A percentile compares a stretch with the other conserved stretches of the same genome.
phyloP scores from a whole-genome alignment of 202 grass and related monocot genomes.

The Sporobolus alterniflorus region DNA sequence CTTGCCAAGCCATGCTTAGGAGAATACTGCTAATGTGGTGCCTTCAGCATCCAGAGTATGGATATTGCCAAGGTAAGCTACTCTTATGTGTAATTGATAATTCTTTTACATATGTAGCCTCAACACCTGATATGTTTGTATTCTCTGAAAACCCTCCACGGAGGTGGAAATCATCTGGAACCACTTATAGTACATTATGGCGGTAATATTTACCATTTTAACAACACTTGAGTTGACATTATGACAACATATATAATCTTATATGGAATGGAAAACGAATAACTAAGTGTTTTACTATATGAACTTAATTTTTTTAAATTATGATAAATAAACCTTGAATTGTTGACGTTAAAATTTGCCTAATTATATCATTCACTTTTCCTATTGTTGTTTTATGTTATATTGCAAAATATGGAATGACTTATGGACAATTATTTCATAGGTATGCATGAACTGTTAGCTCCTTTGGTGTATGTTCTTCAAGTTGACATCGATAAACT shows the following conservation, averaged over 20 bases:
- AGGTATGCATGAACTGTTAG: constrained; percentile 99
- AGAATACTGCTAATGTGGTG: constrained; percentile 90
- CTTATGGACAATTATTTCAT: constrained; percentile 26
- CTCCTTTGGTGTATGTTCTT: constrained; percentile 94
- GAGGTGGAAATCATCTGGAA: constrained; percentile 1
- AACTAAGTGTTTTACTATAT: not conserved
- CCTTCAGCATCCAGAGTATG: constrained; percentile 86
- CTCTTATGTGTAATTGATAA: not conserved
- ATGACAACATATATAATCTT: constrained; percentile 19
- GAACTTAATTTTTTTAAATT: not conserved
- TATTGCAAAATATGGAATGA: constrained; percentile 18
- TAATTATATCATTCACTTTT: constrained; percentile 27
- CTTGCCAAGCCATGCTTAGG: constrained; percentile 82
- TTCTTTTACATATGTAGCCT: not conserved
- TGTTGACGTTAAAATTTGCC: constrained; percentile 14
- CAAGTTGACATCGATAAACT: constrained; percentile 83
- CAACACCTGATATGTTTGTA: not conserved
- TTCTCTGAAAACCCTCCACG: not conserved
- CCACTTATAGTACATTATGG: not conserved
- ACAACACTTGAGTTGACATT: constrained; percentile 2
- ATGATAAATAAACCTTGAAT: not conserved
- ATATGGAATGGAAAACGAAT: not conserved
- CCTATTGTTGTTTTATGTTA: constrained; percentile 10
- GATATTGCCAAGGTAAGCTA: constrained; percentile 90
- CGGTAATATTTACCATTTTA: constrained; percentile 1